A percentile compares a stretch with the other conserved stretches of the same genome.
Conservation (phyloP, 2,329 filamentous ascomycete genomes). For the Stylonectria norvegica region DNA sequence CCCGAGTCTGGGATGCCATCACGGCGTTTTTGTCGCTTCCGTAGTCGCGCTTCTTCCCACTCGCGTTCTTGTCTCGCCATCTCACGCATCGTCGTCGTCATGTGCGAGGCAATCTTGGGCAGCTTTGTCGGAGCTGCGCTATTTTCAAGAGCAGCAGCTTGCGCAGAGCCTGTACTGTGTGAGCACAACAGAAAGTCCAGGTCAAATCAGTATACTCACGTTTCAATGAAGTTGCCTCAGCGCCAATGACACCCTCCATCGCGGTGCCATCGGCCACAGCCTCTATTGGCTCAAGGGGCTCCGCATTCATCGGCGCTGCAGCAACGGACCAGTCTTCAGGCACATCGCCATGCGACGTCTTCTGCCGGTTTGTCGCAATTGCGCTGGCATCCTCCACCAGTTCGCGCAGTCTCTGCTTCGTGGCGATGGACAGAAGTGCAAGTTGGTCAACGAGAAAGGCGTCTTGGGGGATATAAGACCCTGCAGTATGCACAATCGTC, state of each 20-base stretch:
- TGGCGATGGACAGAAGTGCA: constrained; percentile 75
- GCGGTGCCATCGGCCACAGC: constrained; percentile 11
- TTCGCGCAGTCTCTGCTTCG: constrained; percentile 73
- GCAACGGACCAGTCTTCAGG: constrained; percentile 73
- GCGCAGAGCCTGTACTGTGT: constrained; percentile 38
- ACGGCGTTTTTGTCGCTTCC: constrained; percentile 62
- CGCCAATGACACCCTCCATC: constrained; percentile 49
- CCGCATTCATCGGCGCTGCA: constrained; percentile 52
- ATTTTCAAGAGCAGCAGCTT: constrained; percentile 32
- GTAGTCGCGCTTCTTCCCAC: constrained; percentile 68
- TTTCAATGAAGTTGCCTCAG: constrained; percentile 55
- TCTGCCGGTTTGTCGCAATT: constrained; percentile 68
- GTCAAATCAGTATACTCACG: constrained; percentile 43
- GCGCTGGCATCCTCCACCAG: constrained; percentile 74
- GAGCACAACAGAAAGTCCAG: constrained; percentile 9
- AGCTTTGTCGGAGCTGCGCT: constrained; percentile 46
- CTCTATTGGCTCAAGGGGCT: constrained; percentile 32
- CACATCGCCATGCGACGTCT: constrained; percentile 74
- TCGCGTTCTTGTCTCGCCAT: constrained; percentile 64
- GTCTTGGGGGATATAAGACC: constrained; percentile 71
- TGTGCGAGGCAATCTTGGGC: constrained; percentile 49
- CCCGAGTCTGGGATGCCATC: constrained; percentile 53
- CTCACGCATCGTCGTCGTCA: constrained; percentile 55
- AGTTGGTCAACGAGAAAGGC: constrained; percentile 77
- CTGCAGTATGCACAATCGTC: constrained; percentile 58